Evolutionary conservation across 805 yeast genomes (phyloP), one percentile per base, ranked within the genome.

Genomic region (Lipomyces chichibuensis): DNA sequence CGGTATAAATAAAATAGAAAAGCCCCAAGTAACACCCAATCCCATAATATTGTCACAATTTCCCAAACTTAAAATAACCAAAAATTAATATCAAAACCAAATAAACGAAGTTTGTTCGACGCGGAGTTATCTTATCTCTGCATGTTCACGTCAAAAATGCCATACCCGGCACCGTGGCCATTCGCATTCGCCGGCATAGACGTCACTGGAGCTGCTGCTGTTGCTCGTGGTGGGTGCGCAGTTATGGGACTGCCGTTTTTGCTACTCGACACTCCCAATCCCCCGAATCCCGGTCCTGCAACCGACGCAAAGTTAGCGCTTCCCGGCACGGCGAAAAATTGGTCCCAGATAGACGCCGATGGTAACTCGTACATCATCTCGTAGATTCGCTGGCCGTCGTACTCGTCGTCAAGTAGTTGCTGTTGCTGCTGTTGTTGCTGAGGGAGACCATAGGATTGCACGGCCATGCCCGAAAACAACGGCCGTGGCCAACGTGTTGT

Each of bases 261-360:
- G 27, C 43, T 56, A n/a, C n/a, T 32, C 33, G 49, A 5, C 8
- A 11, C 8, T 43, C 37, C 46, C 63, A 66, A 60, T 7, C 65
- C 67, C 11, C 63, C 67, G n/a, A 66, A 62, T 14, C 67, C 67
- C 13, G 65, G 58, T 1, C 64, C 63, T 6, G 49, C 49, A n/a
- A 65, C 64, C 11, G 43, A n/a, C 14, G 64, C 60, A 23, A 65
- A 67, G 56, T 56, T 59, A 8, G 57, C 61, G 33, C 35, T 54
- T n/a, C 62, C 64, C 9, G 60, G 64, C 32, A 68, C 72, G n/a
- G 76, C 75, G 61, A 75, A 75, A 59, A 74, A 77, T 65, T 76
- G 79, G 56, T 75, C 77, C 79, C 79, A 76, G 43, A 76, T 77
- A 8, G 74, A 71, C 11, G 75, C 71, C 57, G 76, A 69, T n/a